Conservation (phyloP, 2,329 filamentous ascomycete species). For the Ascochyta viciae-villosae region DNA sequence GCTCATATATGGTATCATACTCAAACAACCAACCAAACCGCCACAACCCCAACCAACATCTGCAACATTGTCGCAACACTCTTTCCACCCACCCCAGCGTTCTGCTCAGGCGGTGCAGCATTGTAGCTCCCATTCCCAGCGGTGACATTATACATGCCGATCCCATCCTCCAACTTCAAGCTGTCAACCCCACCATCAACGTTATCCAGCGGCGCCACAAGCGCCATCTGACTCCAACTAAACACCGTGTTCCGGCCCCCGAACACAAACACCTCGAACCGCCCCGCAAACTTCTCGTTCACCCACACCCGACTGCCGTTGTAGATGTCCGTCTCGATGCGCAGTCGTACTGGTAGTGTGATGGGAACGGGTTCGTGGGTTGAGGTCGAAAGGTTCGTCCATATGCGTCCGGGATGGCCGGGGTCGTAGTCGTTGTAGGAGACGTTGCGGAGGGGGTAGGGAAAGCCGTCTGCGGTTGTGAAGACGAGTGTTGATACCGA, state of each 20-base stretch:
- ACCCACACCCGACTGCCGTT: conserved; percentile 60
- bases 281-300: conserved; percentile 54
- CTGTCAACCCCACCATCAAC: conserved; percentile 39
- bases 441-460: conserved; percentile 59
- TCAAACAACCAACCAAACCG: conserved; percentile 4
- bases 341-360: conserved; percentile 44
- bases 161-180: conserved; percentile 14
- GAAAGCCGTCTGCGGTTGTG: conserved; percentile 45
- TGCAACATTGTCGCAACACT: not conserved
- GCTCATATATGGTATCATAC: conserved; percentile 1
- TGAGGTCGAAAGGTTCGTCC: conserved; percentile 57
- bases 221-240: conserved; percentile 65
- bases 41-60: not conserved
- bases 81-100: not conserved
- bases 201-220: conserved; percentile 58
- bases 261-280: conserved; percentile 64
- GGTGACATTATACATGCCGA: conserved; percentile 19
- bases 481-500: conserved; percentile 49
- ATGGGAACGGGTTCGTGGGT: conserved; percentile 54
- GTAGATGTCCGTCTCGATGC: conserved; percentile 54
- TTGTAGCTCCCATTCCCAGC: conserved; percentile 18
- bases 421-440: conserved; percentile 55
- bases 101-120: conserved; percentile 5
- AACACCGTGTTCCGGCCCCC: conserved; percentile 60
- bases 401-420: conserved; percentile 60